Evolutionary conservation across 257 asterid genomes (phyloP).

Genomic region (Nyctanthes arbortristis): DNA sequence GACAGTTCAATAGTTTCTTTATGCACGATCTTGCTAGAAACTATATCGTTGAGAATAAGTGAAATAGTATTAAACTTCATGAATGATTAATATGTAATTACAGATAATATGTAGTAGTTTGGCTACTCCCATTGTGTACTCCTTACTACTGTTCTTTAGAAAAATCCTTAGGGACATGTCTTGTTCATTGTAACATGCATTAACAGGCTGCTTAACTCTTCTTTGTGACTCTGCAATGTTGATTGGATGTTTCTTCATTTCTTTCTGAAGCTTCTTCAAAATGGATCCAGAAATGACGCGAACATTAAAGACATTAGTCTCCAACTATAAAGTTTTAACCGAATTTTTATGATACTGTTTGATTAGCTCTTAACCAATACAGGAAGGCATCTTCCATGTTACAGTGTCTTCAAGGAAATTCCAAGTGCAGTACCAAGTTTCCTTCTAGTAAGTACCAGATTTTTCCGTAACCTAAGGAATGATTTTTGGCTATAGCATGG

Average conservation of each 20-base stretch:
- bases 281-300: background rate
- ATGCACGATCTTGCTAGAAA: background rate
- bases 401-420: conserved; percentile 45
- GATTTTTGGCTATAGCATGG: background rate
- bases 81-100: background rate
- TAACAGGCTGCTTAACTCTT: background rate
- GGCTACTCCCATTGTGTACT: background rate
- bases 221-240: background rate
- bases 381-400: conserved; percentile 43
- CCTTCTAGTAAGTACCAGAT: conserved; percentile 39
- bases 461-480: background rate
- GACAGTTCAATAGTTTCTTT: background rate
- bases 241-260: background rate
- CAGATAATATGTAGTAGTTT: background rate
- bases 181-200: background rate
- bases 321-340: background rate
- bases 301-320: too few relatives aligned
- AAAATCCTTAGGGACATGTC: background rate
- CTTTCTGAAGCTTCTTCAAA: background rate
- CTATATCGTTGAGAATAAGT: background rate
- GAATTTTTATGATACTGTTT: background rate
- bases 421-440: conserved; percentile 36
- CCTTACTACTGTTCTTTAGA: background rate
- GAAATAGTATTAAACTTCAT: background rate
- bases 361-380: conserved; percentile 18